A percentile compares a stretch with the other conserved stretches of the same genome.
phyloP scores from a whole-genome alignment of 2,329 filamentous ascomycete species.

The Talaromyces sp. region DNA sequence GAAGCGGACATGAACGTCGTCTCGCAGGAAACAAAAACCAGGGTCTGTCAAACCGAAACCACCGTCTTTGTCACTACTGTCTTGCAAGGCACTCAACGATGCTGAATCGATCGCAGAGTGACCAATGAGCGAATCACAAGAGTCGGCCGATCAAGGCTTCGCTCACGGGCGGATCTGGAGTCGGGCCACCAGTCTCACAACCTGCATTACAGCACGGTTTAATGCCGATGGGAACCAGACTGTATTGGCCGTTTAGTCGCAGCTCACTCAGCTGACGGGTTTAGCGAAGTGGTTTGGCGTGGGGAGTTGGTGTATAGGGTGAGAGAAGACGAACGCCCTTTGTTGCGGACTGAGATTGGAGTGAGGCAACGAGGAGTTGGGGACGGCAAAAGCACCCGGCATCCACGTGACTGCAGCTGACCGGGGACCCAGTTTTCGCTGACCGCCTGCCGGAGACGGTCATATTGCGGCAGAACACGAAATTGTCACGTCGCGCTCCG shows the following conservation, averaged over 20 bases:
- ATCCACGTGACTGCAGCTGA: constrained; percentile 11
- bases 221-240: not conserved
- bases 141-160: constrained; percentile 10
- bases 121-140: constrained; percentile 10
- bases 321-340: constrained; percentile 6
- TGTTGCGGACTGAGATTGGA: constrained; percentile 8
- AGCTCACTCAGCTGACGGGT: not conserved
- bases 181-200: constrained; percentile 6
- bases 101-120: constrained; percentile 6
- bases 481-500: not conserved
- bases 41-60: not conserved
- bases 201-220: constrained; percentile 8
- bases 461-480: not conserved
- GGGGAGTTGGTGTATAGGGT: not conserved
- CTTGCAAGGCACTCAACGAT: not conserved
- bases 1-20: constrained; percentile 34
- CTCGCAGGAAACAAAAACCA: not conserved
- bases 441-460: not conserved
- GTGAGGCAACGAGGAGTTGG: constrained; percentile 10
- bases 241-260: not conserved
- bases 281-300: not conserved
- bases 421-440: not conserved
- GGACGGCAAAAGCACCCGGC: constrained; percentile 12
- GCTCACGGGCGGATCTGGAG: constrained; percentile 9
- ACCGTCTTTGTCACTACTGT: not conserved